Evolutionary conservation across 441 rosid species (phyloP).

Genomic region (Metrosideros polymorpha): DNA sequence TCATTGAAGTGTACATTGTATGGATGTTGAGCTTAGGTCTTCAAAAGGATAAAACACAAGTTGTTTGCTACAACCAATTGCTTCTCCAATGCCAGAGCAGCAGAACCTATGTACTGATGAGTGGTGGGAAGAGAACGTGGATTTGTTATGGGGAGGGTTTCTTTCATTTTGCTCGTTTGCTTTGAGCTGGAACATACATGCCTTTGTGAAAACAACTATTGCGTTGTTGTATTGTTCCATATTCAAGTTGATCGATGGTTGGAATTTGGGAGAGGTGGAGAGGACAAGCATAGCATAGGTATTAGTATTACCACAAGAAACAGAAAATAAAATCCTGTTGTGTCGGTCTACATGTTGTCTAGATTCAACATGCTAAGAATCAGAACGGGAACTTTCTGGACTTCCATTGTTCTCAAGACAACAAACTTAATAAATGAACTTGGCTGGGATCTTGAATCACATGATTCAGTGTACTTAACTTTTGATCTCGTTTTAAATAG

Average conservation of each 20-base stretch:
- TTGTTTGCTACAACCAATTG: not conserved
- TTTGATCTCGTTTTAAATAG: conserved; percentile 7
- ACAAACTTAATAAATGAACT: not conserved
- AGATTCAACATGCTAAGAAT: not conserved
- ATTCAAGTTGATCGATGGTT: not conserved
- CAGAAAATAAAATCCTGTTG: not conserved
- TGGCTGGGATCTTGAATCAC: not conserved
- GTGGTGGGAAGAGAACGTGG: not conserved
- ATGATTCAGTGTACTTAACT: not conserved
- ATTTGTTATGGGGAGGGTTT: not conserved
- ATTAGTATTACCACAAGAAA: not conserved
- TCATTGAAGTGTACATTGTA: not conserved
- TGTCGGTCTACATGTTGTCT: not conserved
- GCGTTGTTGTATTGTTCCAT: not conserved
- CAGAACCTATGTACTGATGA: not conserved
- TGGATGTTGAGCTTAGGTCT: not conserved
- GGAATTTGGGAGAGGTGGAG: not conserved
- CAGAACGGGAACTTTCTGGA: not conserved
- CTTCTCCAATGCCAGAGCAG: not conserved
- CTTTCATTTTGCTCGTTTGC: not conserved
- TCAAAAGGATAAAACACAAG: not conserved
- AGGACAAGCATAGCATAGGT: not conserved
- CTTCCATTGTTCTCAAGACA: not conserved
- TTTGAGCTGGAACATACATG: not conserved
- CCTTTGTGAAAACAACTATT: not conserved